Evolutionary conservation across 495 filamentous ascomycete species (phyloP).

Genomic region (Aspergillus sclerotiicarbonarius): DNA sequence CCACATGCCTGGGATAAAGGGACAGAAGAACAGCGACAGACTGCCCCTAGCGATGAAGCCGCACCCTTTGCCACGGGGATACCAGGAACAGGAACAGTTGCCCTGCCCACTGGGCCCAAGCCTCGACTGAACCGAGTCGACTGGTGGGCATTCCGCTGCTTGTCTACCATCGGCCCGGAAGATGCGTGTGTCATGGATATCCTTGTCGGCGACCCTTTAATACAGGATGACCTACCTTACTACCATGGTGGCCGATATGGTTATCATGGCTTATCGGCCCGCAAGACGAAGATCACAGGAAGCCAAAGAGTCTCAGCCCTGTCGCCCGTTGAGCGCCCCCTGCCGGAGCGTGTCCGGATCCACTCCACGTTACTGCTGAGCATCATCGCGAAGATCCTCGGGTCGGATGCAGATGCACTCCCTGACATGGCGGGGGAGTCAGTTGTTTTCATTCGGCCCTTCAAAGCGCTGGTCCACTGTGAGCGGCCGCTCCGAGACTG

Average conservation of each 20-base stretch:
- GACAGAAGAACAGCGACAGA: too few relatives aligned
- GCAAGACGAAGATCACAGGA: neutral
- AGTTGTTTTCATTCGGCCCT: neutral
- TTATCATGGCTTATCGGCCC: neutral
- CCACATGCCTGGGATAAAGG: neutral
- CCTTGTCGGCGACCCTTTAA: neutral
- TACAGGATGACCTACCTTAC: neutral
- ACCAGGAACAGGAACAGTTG: neutral
- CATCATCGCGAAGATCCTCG: slow-evolving; percentile 5
- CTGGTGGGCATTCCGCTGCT: neutral
- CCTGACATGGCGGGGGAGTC: neutral
- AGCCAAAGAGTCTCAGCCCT: neutral
- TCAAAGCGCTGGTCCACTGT: slow-evolving; percentile 4
- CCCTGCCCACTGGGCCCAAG: neutral
- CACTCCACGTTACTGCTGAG: neutral
- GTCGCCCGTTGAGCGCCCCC: neutral
- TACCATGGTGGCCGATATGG: neutral
- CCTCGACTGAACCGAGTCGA: neutral
- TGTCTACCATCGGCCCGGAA: neutral
- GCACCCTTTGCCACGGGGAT: neutral
- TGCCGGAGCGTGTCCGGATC: slow-evolving; percentile 4
- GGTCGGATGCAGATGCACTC: neutral
- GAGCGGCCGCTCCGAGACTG: neutral
- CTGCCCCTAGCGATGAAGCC: neutral
- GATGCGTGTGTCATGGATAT: neutral